Evolutionary conservation across 768 basidiomycete species (phyloP).

Genomic region (Lactarius psammicola): DNA sequence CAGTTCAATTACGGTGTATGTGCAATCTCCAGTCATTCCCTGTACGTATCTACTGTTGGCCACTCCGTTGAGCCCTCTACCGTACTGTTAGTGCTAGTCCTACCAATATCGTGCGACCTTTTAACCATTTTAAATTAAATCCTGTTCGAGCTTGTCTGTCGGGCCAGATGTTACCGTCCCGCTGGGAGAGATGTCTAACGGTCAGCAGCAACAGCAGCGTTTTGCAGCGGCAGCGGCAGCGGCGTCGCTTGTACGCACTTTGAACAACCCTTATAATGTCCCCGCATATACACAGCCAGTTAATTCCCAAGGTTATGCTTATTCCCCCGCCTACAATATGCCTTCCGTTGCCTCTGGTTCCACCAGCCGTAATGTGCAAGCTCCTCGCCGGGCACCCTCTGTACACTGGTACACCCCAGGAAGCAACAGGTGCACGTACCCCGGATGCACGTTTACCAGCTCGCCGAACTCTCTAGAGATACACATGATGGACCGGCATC

Average conservation of each 20-base stretch:
- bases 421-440: slow-evolving; percentile 55
- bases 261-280: slow-evolving; percentile 34
- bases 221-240: background rate
- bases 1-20: slow-evolving; percentile 24
- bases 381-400: slow-evolving; percentile 7
- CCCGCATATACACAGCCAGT: slow-evolving; percentile 31
- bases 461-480: slow-evolving; percentile 68
- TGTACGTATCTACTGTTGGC: slow-evolving; percentile 29
- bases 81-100: slow-evolving; percentile 30
- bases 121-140: slow-evolving; percentile 24
- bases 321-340: slow-evolving; percentile 36
- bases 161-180: slow-evolving; percentile 1
- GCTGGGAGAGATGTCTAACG: background rate
- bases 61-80: slow-evolving; percentile 22
- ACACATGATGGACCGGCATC: slow-evolving; percentile 90
- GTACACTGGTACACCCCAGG: slow-evolving; percentile 63
- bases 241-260: slow-evolving; percentile 30
- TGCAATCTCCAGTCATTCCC: slow-evolving; percentile 26
- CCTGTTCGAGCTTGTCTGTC: background rate
- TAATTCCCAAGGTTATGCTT: slow-evolving; percentile 37
- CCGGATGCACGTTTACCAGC: slow-evolving; percentile 65
- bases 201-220: background rate
- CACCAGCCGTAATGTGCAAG: background rate
- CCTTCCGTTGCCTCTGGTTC: slow-evolving; percentile 2
- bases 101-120: slow-evolving; percentile 27